Base-by-base conservation (phyloP, 345 rosid species). In the Litchi chinensis region DNA sequence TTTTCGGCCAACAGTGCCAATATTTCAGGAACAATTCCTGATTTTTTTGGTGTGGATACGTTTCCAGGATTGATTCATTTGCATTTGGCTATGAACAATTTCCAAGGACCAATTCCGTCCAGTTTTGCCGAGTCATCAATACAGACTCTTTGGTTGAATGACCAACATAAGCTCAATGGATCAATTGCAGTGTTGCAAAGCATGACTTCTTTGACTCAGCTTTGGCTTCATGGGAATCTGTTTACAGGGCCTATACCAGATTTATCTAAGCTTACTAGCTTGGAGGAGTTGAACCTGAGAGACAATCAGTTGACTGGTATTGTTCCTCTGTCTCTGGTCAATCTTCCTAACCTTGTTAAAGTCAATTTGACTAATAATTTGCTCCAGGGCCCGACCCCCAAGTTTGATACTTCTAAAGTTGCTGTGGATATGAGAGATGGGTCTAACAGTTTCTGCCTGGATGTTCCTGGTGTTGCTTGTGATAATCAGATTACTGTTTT, bases 201-300 rank as follows among this genome's bases (percentile, higher is more conserved):
- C 32, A 92, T 95, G 92, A 85, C 91, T 67, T 75, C 80, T 10
- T 85, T 93, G 54, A 82, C 76, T 8, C 87, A 91, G 85, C 87
- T 92, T 62, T 87, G 89, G 90, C 79, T 95, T 24, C 93, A 95
- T 32, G 78, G 71, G 12, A 93, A 92, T 82, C 46, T 63, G 5
- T 91, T 95, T 76, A 74, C 93, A 22, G 97, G 95, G 71, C 92
- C 97, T 0, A 74, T 93, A 26, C 97, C 93, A 21, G 95, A 90
- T 63, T 83, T 93, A 60, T 79, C 89, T 1, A 81, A 73, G 43
- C 70, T 90, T 39, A 46, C 26, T 37, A 71, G 70, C 39, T 76
- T 92, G 70, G 44, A 66, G 28, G 37, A 32, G 7, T 87, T 93
- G 81, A 85, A 85, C 46, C 78, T 91, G n/a, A 89, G 97, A 74